Evolutionary conservation across 176 grass and related monocot genomes (phyloP).

Genomic region (Ananas comosus): DNA sequence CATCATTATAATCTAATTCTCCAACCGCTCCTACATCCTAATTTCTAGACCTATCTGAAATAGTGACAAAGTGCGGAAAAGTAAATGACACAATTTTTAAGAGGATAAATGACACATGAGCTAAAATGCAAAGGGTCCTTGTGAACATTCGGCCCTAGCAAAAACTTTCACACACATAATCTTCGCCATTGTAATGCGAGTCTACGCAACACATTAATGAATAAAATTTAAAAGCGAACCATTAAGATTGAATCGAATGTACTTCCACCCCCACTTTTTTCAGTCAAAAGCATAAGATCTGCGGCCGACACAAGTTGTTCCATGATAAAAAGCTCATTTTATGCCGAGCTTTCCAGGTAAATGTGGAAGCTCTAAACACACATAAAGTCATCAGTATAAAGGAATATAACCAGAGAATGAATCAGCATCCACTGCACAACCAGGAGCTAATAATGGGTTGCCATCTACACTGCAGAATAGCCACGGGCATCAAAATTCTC

Average conservation of each 20-base stretch:
- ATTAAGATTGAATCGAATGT: neutral
- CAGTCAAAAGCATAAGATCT: too few species aligned
- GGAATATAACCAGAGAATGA: conserved; percentile 24
- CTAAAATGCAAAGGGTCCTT: too few species aligned
- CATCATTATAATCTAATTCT: too few species aligned
- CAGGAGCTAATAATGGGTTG: conserved; percentile 2
- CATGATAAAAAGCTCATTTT: conserved; percentile 4
- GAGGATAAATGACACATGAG: too few species aligned
- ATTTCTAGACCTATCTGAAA: too few species aligned
- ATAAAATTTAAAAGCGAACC: neutral
- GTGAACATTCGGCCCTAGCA: neutral
- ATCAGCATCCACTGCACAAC: conserved; percentile 29
- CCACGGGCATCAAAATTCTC: neutral
- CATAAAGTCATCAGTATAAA: conserved; percentile 4
- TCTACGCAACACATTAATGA: neutral
- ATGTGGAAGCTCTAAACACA: conserved; percentile 2
- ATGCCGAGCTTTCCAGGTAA: conserved; percentile 38
- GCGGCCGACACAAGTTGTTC: too few species aligned
- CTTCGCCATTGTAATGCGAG: neutral
- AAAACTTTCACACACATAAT: neutral
- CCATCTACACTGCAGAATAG: conserved; percentile 19
- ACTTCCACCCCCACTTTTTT: too few species aligned
- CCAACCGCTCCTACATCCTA: too few species aligned
- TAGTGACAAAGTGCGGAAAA: too few species aligned
- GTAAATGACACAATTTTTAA: too few species aligned